Evolutionary conservation across 306 rosid genomes (phyloP).

Genomic region (Mimosa bimucronata): DNA sequence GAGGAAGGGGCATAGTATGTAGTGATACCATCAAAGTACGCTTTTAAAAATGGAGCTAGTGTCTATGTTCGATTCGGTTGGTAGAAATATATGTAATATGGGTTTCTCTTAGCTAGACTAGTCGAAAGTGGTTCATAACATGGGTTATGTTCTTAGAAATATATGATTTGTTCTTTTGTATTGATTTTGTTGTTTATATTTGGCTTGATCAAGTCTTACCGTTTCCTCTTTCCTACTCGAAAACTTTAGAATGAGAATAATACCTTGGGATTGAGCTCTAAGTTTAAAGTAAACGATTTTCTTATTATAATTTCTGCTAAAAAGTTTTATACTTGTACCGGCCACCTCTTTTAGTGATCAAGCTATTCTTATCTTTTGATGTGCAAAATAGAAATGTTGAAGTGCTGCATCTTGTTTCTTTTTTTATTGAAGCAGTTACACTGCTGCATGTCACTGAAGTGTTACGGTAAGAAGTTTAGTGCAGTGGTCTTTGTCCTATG

Average conservation of each 20-base stretch:
- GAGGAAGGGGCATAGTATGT: not conserved
- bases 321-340: not conserved
- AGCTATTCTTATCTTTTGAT: not conserved
- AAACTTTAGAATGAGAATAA: not conserved
- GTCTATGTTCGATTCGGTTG: not conserved
- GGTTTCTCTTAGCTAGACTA: not conserved
- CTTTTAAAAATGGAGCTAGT: not conserved
- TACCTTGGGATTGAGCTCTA: slow-evolving; percentile 4
- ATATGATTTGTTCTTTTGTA: not conserved
- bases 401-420: slow-evolving; percentile 1
- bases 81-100: not conserved
- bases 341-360: not conserved
- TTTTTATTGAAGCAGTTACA: not conserved
- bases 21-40: not conserved
- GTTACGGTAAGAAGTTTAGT: slow-evolving; percentile 2
- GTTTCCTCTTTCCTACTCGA: not conserved
- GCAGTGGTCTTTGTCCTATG: not conserved
- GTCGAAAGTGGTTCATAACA: not conserved
- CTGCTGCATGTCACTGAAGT: not conserved
- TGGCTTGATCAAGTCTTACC: slow-evolving; percentile 1
- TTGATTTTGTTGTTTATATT: slow-evolving; percentile 8
- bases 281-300: not conserved
- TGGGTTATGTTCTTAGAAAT: not conserved
- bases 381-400: not conserved
- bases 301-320: not conserved